Conservation (phyloP, 1,139 yeast genomes). For the Groenewaldozyma auringiensis region DNA sequence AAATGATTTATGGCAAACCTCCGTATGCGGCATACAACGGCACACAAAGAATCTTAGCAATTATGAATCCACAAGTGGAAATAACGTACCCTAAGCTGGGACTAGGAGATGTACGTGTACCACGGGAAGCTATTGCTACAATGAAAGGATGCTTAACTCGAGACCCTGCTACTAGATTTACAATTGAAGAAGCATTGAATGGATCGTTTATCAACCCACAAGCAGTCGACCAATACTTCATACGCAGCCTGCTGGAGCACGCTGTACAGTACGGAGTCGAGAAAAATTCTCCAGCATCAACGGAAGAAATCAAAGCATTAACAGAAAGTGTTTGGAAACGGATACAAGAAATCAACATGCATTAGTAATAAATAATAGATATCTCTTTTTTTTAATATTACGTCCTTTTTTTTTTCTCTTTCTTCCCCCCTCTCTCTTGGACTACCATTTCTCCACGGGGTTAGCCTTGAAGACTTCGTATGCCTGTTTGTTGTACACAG, state of each 20-base stretch:
- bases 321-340: conserved; percentile 47
- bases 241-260: conserved; percentile 65
- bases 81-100: conserved; percentile 63
- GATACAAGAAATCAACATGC: conserved; percentile 13
- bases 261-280: conserved; percentile 63
- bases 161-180: conserved; percentile 62
- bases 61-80: conserved; percentile 76
- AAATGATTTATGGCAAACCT: conserved; percentile 89
- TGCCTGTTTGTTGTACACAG: conserved; percentile 60
- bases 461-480: conserved; percentile 63
- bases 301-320: conserved; percentile 38
- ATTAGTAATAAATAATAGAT: not conserved
- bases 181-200: conserved; percentile 55
- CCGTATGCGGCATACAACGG: conserved; percentile 83
- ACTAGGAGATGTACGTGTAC: conserved; percentile 56
- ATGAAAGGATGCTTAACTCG: conserved; percentile 67
- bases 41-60: conserved; percentile 73
- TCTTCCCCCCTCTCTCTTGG: not conserved
- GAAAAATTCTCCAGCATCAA: conserved; percentile 31
- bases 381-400: not conserved
- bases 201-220: conserved; percentile 65
- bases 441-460: conserved; percentile 87
- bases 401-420: conserved; percentile 1
- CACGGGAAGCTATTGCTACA: conserved; percentile 60
- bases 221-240: conserved; percentile 57